phyloP scores from a whole-genome alignment of 768 basidiomycete species.

The Lactarius indigo region DNA sequence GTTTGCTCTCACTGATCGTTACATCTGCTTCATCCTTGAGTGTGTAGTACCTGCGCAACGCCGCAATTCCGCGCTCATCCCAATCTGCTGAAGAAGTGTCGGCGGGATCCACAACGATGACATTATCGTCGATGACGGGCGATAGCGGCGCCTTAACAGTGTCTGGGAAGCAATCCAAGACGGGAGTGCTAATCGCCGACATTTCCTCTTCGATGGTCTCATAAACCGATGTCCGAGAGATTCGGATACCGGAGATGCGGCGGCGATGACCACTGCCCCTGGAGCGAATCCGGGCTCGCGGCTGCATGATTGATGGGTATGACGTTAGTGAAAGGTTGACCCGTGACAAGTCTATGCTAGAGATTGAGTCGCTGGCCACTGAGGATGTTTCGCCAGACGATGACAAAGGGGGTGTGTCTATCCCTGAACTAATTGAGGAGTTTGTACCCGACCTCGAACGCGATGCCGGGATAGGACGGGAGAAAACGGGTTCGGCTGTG shows the following conservation, averaged over 20 bases:
- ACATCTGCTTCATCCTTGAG: conserved; percentile 65
- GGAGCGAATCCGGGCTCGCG: conserved; percentile 48
- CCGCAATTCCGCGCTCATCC: conserved; percentile 65
- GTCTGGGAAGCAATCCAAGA: conserved; percentile 8
- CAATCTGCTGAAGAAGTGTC: conserved; percentile 48
- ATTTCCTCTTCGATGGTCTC: conserved; percentile 79
- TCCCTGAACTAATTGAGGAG: conserved; percentile 58
- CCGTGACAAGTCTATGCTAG: conserved; percentile 62
- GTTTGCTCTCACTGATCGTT: conserved; percentile 63
- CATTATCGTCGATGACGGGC: conserved; percentile 24
- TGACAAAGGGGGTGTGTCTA: conserved; percentile 69
- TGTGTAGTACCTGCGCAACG: conserved; percentile 64
- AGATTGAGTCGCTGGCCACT: conserved; percentile 67
- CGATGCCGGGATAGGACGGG: conserved; percentile 47
- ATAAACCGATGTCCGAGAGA: conserved; percentile 66
- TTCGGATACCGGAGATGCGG: conserved; percentile 59
- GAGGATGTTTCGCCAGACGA: conserved; percentile 60
- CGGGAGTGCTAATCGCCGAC: conserved; percentile 34
- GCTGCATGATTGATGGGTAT: conserved; percentile 42
- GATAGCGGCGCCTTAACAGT: conserved; percentile 8
- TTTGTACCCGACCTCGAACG: conserved; percentile 68
- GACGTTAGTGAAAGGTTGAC: conserved; percentile 55
- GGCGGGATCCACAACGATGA: conserved; percentile 54
- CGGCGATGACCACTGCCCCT: conserved; percentile 69
- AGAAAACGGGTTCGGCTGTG: conserved; percentile 53